A percentile compares a stretch with the other conserved stretches of the same genome.
phyloP scores from a whole-genome alignment of 345 rosid genomes.

The Citrus sp. region DNA sequence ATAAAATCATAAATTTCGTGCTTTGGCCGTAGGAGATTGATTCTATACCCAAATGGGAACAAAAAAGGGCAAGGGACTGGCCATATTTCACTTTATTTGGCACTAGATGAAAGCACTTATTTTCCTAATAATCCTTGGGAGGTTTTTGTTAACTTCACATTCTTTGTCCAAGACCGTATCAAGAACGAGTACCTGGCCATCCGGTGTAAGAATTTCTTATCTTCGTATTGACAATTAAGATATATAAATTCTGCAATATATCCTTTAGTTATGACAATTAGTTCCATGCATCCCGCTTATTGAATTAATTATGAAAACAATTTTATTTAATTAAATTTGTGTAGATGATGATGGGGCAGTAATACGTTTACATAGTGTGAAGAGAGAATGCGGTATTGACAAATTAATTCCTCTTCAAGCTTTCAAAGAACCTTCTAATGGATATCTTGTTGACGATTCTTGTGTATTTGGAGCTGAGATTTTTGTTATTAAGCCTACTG shows the following conservation, averaged over 20 bases:
- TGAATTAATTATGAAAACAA: no score
- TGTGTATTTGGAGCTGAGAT: conserved; percentile 20
- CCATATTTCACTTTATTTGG: conserved; percentile 13
- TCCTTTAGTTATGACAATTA: no score
- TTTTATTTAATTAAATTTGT: not conserved
- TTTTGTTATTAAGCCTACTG: not conserved
- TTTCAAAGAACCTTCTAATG: conserved; percentile 6
- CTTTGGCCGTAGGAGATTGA: conserved; percentile 1
- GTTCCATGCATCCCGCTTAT: no score
- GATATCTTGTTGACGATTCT: not conserved
- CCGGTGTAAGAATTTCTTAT: no score
- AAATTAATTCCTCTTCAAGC: conserved; percentile 1
- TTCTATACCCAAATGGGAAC: conserved; percentile 19
- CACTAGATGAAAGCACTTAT: not conserved
- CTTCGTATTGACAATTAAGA: no score
- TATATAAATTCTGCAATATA: no score
- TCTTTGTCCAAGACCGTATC: conserved; percentile 4
- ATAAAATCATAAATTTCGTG: not conserved
- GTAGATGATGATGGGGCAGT: conserved; percentile 4
- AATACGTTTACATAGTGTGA: not conserved
- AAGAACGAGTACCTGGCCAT: not conserved
- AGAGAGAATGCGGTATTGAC: conserved; percentile 10
- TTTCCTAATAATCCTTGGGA: not conserved
- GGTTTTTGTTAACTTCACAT: not conserved
- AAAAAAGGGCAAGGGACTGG: not conserved